Conservation (phyloP, 2,329 filamentous ascomycete species). For the Mycosphaerelloides madeirae region DNA sequence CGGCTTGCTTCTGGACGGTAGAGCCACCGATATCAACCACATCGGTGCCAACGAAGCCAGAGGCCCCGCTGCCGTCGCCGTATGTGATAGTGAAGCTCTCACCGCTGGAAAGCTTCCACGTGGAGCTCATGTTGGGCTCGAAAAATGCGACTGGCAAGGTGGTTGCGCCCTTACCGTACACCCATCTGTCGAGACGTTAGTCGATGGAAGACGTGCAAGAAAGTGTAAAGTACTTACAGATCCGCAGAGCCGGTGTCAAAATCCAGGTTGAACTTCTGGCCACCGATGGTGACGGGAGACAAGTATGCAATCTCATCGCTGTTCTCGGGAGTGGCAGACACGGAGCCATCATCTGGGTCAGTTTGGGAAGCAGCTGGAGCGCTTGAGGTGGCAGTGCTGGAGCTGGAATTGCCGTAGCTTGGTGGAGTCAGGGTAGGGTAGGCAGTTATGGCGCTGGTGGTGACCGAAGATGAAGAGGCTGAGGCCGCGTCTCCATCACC, state of each 20-base stretch:
- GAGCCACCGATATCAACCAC: slow-evolving; percentile 63
- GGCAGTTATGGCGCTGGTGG: slow-evolving; percentile 1
- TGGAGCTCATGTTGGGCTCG: slow-evolving; percentile 49
- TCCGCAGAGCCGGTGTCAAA: slow-evolving; percentile 75
- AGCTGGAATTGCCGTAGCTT: slow-evolving; percentile 5
- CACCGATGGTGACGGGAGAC: slow-evolving; percentile 63
- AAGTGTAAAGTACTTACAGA: slow-evolving; percentile 44
- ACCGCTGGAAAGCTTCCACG: slow-evolving; percentile 47
- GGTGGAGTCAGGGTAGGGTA: not conserved
- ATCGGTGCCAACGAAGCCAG: slow-evolving; percentile 64
- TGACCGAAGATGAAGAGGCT: too few relatives aligned
- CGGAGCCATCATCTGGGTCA: slow-evolving; percentile 36
- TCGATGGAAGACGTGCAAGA: not conserved
- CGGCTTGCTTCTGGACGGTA: slow-evolving; percentile 57
- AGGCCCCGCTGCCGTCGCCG: slow-evolving; percentile 61
- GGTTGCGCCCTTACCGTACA: slow-evolving; percentile 54
- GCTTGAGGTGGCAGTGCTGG: not conserved
- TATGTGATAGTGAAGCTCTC: slow-evolving; percentile 62
- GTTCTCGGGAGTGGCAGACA: slow-evolving; percentile 59
- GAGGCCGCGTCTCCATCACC: not conserved
- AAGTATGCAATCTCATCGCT: slow-evolving; percentile 64
- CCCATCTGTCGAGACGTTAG: slow-evolving; percentile 49
- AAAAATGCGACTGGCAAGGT: slow-evolving; percentile 50
- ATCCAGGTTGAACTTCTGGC: slow-evolving; percentile 63
- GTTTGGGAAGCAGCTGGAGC: not conserved